A percentile compares a stretch with the other conserved stretches of the same genome.
phyloP scores from a whole-genome alignment of 495 filamentous ascomycete genomes.

The Penicillium subrubescens region DNA sequence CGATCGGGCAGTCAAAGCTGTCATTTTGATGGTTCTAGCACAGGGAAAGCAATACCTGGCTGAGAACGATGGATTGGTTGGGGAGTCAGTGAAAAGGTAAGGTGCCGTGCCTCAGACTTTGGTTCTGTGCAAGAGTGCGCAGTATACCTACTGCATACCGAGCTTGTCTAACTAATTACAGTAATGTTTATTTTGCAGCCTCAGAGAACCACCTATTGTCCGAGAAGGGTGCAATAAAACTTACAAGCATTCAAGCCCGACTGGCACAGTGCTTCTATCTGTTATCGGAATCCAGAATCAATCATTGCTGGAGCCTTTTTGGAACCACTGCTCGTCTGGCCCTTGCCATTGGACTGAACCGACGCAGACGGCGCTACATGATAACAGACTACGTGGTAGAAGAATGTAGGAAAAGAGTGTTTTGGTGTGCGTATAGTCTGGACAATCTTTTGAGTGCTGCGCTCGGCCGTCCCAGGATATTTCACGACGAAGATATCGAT shows the following conservation, averaged over 20 bases:
- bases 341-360: conserved; percentile 12
- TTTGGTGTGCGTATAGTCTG: not conserved
- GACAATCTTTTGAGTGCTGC: not conserved
- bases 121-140: not conserved
- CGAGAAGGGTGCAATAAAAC: conserved; percentile 34
- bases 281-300: conserved; percentile 36
- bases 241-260: conserved; percentile 38
- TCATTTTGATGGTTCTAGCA: not conserved
- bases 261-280: conserved; percentile 40
- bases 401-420: not conserved
- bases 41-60: not conserved
- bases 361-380: not conserved
- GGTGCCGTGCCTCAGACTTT: not conserved
- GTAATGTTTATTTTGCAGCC: not conserved
- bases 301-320: conserved; percentile 43
- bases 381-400: not conserved
- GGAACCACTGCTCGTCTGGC: not conserved
- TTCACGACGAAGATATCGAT: not conserved
- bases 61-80: not conserved
- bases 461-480: not conserved
- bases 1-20: not conserved
- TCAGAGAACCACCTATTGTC: conserved; percentile 4
- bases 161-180: not conserved
- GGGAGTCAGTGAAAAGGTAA: not conserved
- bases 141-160: too few species aligned